Base-by-base conservation (phyloP, 768 basidiomycete species). In the Artomyces pyxidatus region DNA sequence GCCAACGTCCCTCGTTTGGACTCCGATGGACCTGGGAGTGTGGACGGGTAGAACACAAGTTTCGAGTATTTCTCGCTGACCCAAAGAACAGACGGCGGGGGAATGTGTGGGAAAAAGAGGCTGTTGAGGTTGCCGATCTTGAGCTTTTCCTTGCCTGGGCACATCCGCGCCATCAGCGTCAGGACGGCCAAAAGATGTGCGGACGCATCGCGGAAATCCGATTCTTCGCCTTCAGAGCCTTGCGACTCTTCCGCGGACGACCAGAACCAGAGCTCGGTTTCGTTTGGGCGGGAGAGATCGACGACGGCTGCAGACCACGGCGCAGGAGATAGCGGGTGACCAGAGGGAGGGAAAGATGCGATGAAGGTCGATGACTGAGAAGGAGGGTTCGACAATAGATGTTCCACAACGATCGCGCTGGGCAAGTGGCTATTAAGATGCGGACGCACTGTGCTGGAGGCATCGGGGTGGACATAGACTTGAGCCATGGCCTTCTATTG, bases 251-350 rank as follows among this genome's bases (percentile, higher is more conserved):
- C 45, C 21, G n/a, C 32, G 12, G 45, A 46, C 4, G 30, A 46
- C 45, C 45, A 46, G 45, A 46, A 46, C 17, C 26, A 46, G 30
- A 35, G 25, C 16, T 35, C 45, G 9, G 45, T 46, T 12, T 46
- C 30, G 12, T n/a, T 23, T 11, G 32, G 30, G 8, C 45, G 21
- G 6, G 45, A 37, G 3, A 46, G 17, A 23, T 37, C 45, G 10
- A 46, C 12, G 12, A 37, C 28, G 8, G 26, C 45, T 7, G 37
- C 35, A 6, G 30, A 25, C 45, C 45, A 46, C 14, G 35, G 45
- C 19, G 23, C 17, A 6, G 21, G 14, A 12, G 10, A 12, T 14
- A 35, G 45, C 8, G 45, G 30, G 21, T 4, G 21, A 10, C 4
- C 12, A 3, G 32, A 37, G 6, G 45, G 32, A 12, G 45, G 21